Evolutionary conservation across 345 rosid genomes (phyloP).

Genomic region (Eutrema yunnanense): DNA sequence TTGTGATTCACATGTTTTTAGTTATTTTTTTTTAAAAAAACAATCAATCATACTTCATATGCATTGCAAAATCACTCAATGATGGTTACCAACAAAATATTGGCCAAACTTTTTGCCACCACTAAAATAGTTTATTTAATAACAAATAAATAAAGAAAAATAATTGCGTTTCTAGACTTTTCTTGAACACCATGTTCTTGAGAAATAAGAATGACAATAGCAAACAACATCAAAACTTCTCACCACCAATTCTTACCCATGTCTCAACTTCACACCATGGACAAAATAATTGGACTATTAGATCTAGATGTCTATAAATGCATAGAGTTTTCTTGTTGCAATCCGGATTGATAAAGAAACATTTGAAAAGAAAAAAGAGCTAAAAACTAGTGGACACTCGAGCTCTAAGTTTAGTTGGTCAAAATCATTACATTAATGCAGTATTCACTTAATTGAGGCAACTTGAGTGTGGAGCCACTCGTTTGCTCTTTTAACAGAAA

Average conservation of each 20-base stretch:
- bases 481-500: slow-evolving; percentile 27
- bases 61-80: no score
- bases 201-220: not conserved
- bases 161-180: no score
- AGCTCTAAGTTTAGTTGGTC: slow-evolving; percentile 17
- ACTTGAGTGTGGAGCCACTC: slow-evolving; percentile 32
- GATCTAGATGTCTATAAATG: not conserved
- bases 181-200: no score
- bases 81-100: no score
- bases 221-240: not conserved
- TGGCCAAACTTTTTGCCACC: no score
- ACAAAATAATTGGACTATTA: not conserved
- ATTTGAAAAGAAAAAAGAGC: not conserved
- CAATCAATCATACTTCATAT: no score
- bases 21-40: no score
- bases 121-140: no score
- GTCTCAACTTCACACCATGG: not conserved
- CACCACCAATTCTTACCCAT: not conserved
- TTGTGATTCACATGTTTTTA: no score
- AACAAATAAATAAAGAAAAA: no score
- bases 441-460: not conserved
- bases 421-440: slow-evolving; percentile 15
- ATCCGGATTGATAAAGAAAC: not conserved
- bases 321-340: not conserved
- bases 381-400: slow-evolving; percentile 20